Conservation (phyloP, 2,329 filamentous ascomycete species). For the Claviceps maximensis region DNA sequence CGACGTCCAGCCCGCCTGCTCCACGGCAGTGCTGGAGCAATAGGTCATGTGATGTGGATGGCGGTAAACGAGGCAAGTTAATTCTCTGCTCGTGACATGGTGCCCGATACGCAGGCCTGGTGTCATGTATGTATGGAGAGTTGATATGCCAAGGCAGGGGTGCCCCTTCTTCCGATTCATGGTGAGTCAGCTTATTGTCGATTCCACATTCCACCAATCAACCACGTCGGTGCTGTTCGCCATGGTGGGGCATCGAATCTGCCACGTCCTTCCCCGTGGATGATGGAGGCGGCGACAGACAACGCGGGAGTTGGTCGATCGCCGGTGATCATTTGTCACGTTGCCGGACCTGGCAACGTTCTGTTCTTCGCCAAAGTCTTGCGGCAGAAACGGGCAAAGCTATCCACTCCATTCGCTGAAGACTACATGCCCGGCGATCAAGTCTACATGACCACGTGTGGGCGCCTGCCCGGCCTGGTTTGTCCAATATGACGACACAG, state of each 20-base stretch:
- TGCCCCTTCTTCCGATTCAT: background rate
- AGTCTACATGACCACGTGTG: conserved; percentile 13
- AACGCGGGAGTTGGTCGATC: no score
- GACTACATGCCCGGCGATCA: conserved; percentile 16
- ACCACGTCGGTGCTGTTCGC: background rate
- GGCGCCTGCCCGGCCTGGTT: conserved; percentile 11
- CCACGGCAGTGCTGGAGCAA: no score
- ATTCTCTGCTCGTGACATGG: no score
- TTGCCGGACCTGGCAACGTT: background rate
- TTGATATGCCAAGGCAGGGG: background rate
- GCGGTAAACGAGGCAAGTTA: no score
- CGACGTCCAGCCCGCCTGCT: no score
- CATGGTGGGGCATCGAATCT: conserved; percentile 2
- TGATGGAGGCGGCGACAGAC: background rate
- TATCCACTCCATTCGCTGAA: background rate
- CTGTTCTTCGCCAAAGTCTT: background rate
- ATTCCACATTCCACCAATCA: background rate
- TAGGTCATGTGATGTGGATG: no score
- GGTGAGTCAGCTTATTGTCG: background rate
- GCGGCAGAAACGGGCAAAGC: background rate
- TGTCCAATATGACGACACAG: conserved; percentile 70
- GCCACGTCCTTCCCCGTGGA: conserved; percentile 4
- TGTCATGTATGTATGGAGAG: no score
- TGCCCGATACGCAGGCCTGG: no score
- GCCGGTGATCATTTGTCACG: background rate